Evolutionary conservation across 768 basidiomycete genomes (phyloP).

Genomic region (Hysterangium stoloniferum): DNA sequence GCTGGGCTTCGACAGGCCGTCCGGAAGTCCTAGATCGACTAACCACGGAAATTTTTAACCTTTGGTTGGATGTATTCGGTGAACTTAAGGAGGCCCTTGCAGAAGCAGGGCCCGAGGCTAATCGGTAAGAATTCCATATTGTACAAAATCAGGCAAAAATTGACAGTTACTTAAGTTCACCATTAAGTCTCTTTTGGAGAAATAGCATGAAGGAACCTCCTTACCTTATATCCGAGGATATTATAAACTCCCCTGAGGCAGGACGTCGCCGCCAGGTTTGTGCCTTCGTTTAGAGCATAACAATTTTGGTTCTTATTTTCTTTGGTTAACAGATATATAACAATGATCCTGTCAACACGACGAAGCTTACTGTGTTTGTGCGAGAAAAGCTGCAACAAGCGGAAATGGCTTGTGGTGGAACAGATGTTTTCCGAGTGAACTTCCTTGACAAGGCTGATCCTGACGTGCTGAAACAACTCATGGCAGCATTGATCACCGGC

Average conservation of each 20-base stretch:
- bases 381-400: conserved; percentile 53
- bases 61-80: conserved; percentile 86
- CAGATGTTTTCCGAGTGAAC: conserved; percentile 45
- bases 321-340: conserved; percentile 50
- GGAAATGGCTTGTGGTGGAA: conserved; percentile 51
- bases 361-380: conserved; percentile 55
- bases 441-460: conserved; percentile 67
- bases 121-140: conserved; percentile 18
- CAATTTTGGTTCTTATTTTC: neutral
- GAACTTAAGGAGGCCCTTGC: conserved; percentile 69
- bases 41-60: conserved; percentile 68
- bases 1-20: conserved; percentile 66
- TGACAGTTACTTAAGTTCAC: conserved; percentile 26
- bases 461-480: conserved; percentile 64
- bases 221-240: conserved; percentile 48
- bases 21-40: conserved; percentile 66
- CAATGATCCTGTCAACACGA: conserved; percentile 62
- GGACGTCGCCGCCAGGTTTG: conserved; percentile 65
- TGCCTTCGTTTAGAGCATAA: conserved; percentile 8
- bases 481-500: conserved; percentile 9
- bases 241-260: conserved; percentile 67
- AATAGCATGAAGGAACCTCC: conserved; percentile 42
- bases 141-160: conserved; percentile 12
- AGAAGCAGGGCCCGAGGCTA: conserved; percentile 18
- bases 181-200: conserved; percentile 65